phyloP scores from a whole-genome alignment of 331 rosid genomes.

The Stylosanthes scabra region DNA sequence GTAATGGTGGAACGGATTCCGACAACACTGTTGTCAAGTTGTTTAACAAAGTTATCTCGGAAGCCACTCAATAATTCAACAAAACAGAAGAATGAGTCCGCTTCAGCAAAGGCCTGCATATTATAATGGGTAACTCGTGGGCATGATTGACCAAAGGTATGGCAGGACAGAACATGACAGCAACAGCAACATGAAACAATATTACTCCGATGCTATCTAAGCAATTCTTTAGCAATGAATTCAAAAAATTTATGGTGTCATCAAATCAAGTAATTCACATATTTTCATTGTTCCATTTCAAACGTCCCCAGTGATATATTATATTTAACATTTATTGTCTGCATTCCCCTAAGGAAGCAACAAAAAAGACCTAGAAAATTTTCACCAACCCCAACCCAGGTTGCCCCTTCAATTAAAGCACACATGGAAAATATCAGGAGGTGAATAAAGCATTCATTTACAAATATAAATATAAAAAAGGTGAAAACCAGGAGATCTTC shows the following conservation, averaged over 20 bases:
- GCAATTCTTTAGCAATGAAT: conserved; percentile 1
- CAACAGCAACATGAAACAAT: conserved; percentile 10
- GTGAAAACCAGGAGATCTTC: background rate
- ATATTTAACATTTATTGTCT: conserved; percentile 16
- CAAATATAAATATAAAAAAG: background rate
- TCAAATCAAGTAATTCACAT: conserved; percentile 28
- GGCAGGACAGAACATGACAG: conserved; percentile 6
- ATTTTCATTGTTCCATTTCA: background rate
- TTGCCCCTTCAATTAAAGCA: conserved; percentile 17
- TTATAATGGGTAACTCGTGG: conserved; percentile 43
- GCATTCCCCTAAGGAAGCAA: conserved; percentile 9
- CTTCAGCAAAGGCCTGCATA: conserved; percentile 89
- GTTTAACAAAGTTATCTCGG: conserved; percentile 97
- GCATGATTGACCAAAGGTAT: conserved; percentile 36
- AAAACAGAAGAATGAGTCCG: conserved; percentile 98
- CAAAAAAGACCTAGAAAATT: background rate
- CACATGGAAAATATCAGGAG: conserved; percentile 27
- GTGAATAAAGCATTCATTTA: background rate
- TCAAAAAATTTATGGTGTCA: conserved; percentile 10
- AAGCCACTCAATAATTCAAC: conserved; percentile 96
- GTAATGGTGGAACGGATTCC: conserved; percentile 98
- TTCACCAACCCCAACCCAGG: conserved; percentile 11
- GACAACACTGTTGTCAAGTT: conserved; percentile 95
- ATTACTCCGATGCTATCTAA: conserved; percentile 14
- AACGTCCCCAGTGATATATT: background rate